Evolutionary conservation across 805 yeast species (phyloP), one percentile per base, ranked within the genome.

Genomic region (Clavispora phyllophila): DNA sequence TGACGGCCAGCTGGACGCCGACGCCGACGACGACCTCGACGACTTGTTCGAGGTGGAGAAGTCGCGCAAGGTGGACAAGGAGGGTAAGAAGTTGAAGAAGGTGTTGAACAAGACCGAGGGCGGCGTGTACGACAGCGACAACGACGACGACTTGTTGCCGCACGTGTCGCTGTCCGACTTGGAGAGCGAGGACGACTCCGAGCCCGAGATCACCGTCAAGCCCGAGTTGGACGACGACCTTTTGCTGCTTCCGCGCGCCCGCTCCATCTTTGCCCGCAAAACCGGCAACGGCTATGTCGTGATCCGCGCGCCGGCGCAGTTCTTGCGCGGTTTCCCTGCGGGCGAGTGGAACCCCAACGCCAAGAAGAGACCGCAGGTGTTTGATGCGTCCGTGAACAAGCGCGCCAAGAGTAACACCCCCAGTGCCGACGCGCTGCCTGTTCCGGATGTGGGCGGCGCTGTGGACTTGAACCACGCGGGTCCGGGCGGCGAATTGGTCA

Each of bases 81-180:
- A 88, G 61, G 97, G 98, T 52, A 83, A 82, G 57, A 84, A 83
- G 58, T 76, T 91, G 46, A 80, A 88, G 53, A 85, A 85, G 61
- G 89, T 93, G 2, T 73, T 93, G 54, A 81, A 84, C 49, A 83
- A 88, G 53, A 80, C 91, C 24, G 97, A 91, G 61, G 82, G 87
- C 62, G 95, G 84, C 34, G 90, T 87, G 37, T 89, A 91, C 54
- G 97, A 89, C 54, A 78, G 84, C 41, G 95, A 86, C 49, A 93
- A 88, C 42, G 79, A 77, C 18, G 66, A 60, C 25, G 50, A 62
- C 10, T 73, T 75, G 36, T 87, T 88, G 59, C 96, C 96, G 31
- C 89, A 88, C 56, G 68, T 84, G 18, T 79, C 72, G 1, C 64
- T 60, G 52, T 65, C 71, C 3, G 75, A 70, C 48, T 84, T 37